A percentile compares a stretch with the other conserved stretches of the same genome.
Evolutionary conservation across 208 protist genomes (phyloP).

Genomic region (Trypanosoma theileri): DNA sequence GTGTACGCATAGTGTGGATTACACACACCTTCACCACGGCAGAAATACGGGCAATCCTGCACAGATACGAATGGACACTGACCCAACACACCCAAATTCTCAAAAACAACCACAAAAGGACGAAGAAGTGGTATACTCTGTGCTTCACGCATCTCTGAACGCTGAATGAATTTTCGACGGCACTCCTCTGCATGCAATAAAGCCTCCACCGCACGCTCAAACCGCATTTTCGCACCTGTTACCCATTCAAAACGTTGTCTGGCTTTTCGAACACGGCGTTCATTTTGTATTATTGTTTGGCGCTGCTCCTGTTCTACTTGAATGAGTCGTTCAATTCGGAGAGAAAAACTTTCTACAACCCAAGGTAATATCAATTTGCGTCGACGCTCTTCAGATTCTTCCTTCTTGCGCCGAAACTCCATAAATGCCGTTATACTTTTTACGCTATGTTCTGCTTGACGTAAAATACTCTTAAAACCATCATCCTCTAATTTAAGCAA

Average conservation of each 20-base stretch:
- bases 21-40: slow-evolving; percentile 17
- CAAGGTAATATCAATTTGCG: slow-evolving; percentile 7
- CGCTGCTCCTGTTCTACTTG: slow-evolving; percentile 16
- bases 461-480: slow-evolving; percentile 17
- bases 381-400: background rate
- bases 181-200: slow-evolving; percentile 15
- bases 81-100: slow-evolving; percentile 19
- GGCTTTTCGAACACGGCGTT: slow-evolving; percentile 14
- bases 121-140: slow-evolving; percentile 13
- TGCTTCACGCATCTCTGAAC: slow-evolving; percentile 21
- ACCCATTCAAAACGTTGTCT: slow-evolving; percentile 20
- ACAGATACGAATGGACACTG: slow-evolving; percentile 25
- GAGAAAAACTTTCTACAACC: slow-evolving; percentile 4
- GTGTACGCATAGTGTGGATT: slow-evolving; percentile 23
- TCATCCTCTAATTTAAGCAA: slow-evolving; percentile 24
- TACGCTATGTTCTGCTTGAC: slow-evolving; percentile 14
- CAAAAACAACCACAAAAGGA: slow-evolving; percentile 22
- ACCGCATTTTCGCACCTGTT: slow-evolving; percentile 27
- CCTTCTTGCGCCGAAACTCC: slow-evolving; percentile 14
- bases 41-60: slow-evolving; percentile 30
- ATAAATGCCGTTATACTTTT: slow-evolving; percentile 24
- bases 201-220: slow-evolving; percentile 11
- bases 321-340: slow-evolving; percentile 11
- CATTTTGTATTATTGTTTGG: slow-evolving; percentile 3
- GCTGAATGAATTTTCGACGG: slow-evolving; percentile 16